Percentiles rank a stretch among this genome's conserved stretches.
Conservation (phyloP, 2,329 filamentous ascomycete species). For the Fusarium foetens region DNA sequence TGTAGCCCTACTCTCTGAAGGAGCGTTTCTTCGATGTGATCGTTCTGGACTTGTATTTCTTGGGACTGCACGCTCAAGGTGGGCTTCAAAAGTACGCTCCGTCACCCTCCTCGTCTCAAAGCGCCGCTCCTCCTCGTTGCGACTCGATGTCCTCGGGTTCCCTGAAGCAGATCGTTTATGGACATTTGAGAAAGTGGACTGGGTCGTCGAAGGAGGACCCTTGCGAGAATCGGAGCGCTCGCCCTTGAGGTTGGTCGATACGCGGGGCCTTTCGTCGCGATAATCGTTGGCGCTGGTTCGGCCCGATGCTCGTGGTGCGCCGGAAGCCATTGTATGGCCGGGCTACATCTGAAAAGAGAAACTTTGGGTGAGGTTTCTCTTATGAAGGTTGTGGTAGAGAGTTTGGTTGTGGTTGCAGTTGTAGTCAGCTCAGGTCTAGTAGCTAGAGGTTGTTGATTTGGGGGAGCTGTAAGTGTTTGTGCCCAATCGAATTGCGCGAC, state of each 20-base stretch:
- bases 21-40: constrained; percentile 57
- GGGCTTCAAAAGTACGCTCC: constrained; percentile 67
- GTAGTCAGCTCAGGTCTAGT: not conserved
- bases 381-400: not conserved
- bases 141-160: constrained; percentile 62
- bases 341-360: constrained; percentile 49
- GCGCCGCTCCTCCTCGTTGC: constrained; percentile 54
- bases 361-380: not conserved
- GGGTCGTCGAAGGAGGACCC: constrained; percentile 51
- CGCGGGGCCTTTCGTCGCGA: constrained; percentile 52
- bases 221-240: constrained; percentile 52
- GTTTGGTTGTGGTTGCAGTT: constrained; percentile 1
- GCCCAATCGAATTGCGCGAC: constrained; percentile 45
- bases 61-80: constrained; percentile 68
- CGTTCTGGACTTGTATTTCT: constrained; percentile 69
- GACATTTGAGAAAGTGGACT: constrained; percentile 51
- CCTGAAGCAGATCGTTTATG: constrained; percentile 69
- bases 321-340: constrained; percentile 54
- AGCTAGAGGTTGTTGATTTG: constrained; percentile 24
- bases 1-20: constrained; percentile 51
- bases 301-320: constrained; percentile 55
- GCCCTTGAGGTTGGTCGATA: constrained; percentile 47
- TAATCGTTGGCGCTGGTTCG: constrained; percentile 55
- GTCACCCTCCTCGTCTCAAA: constrained; percentile 65
- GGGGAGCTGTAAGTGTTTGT: constrained; percentile 41